These are phyloP conservation scores for Blastobotrys terrestris DNA, from an alignment of 805 yeast genomes.

Conservation along the genomic window DNA sequence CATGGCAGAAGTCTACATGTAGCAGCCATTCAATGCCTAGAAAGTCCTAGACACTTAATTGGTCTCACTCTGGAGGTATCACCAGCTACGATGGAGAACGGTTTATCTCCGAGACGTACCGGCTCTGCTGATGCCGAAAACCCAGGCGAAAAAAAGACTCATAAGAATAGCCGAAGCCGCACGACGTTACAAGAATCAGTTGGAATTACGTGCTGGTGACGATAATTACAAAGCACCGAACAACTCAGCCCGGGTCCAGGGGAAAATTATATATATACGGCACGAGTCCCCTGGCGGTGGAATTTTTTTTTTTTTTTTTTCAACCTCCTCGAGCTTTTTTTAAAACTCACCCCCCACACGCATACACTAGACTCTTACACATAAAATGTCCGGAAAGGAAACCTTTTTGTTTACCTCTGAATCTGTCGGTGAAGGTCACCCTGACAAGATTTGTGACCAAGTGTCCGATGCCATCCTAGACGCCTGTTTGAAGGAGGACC, in stretches of 20 bases:
- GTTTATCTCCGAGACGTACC: too few relatives aligned
- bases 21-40: too few relatives aligned
- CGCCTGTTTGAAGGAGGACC: constrained; percentile 92
- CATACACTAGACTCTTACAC: neutral
- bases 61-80: too few relatives aligned
- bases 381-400: constrained; percentile 24
- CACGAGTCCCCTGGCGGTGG: neutral
- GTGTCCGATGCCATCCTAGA: constrained; percentile 97
- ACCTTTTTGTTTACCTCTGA: constrained; percentile 61
- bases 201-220: neutral
- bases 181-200: neutral
- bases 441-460: constrained; percentile 78
- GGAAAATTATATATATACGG: neutral
- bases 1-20: too few relatives aligned
- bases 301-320: constrained; percentile 1
- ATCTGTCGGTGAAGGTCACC: constrained; percentile 63
- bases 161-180: neutral
- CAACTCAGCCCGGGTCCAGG: neutral
- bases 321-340: constrained; percentile 1
- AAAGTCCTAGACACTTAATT: too few relatives aligned
- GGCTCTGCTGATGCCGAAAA: neutral
- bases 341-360: constrained; percentile 1
- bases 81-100: too few relatives aligned
- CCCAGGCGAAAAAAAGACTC: neutral
- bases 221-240: neutral